Evolutionary conservation across 2,329 filamentous ascomycete species (phyloP).

Genomic region (Clonostachys chloroleuca): DNA sequence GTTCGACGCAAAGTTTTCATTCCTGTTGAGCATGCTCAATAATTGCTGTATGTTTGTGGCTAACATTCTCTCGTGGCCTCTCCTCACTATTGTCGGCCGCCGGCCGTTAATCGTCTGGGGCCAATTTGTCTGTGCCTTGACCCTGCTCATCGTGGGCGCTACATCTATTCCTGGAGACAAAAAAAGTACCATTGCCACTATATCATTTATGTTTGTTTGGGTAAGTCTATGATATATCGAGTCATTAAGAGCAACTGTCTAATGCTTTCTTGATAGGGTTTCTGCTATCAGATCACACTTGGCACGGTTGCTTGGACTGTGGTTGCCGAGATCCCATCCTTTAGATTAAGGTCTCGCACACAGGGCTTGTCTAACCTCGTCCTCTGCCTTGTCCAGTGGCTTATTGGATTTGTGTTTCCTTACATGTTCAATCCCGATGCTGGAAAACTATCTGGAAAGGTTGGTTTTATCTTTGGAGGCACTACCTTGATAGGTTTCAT

Average conservation of each 20-base stretch:
- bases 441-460: constrained; percentile 28
- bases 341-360: not conserved
- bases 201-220: not conserved
- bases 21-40: not conserved
- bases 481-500: not conserved
- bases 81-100: not conserved
- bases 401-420: constrained; percentile 18
- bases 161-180: not conserved
- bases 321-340: not conserved
- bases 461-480: constrained; percentile 24
- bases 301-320: not conserved
- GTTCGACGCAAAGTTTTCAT: not conserved
- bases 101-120: not conserved
- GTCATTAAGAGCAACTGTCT: not conserved
- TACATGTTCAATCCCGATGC: constrained; percentile 30
- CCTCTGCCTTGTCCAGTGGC: not conserved
- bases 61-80: not conserved
- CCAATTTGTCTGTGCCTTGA: not conserved
- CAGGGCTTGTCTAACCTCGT: not conserved
- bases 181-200: not conserved
- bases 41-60: not conserved
- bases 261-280: not conserved
- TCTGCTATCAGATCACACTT: not conserved
- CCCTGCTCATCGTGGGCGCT: not conserved
- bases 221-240: not conserved